Base-by-base conservation (phyloP, 345 rosid genomes). In the Murraya koenigii region DNA sequence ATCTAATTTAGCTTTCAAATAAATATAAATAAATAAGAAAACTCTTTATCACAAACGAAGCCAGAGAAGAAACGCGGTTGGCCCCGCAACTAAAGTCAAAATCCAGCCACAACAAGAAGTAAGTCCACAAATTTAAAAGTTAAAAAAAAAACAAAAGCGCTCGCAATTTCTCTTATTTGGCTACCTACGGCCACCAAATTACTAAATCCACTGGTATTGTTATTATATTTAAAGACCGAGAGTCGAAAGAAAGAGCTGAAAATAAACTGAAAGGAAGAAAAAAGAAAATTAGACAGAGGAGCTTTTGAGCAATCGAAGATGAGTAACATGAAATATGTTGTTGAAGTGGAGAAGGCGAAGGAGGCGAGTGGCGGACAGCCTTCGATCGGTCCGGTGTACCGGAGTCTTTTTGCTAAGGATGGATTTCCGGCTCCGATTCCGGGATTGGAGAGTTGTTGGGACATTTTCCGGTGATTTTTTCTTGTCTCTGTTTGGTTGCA, bases 371-470 rank as follows among this genome's bases (percentile, higher is more conserved):
- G 86, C 41, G 95, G 93, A 9, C 82, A 54, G 80, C 98, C 98
- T 20, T 96, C 99, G 49, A 77, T 85, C 32, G 99, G 99, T 17
- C 93, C 98, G n/a, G 93, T 83, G 2, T 96, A 91, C 80, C 97
- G 99, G 26, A 96, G 97, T 81, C 14, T 61, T 32, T 90, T 90
- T 65, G 98, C 98, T 47, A 79, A 87, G 79, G 88, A 87, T 54
- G 97, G 99, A 26, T 92, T 91, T 75, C 97, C 98, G n/a, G 71
- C 87, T 32, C 95, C 97, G 23, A 76, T 88, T 68, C 83, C 87
- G 2, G 98, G 97, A 22, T 58, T 94, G 88, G 90, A 94, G 5
- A 86, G 93, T 78, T 96, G 97, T 87, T 96, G 99, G 99, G 98
- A 94, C 72, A 80, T 94, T 84, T 96, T 96, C 82, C 90, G 98